Base-by-base conservation (phyloP, 345 rosid species). In the Mangifera indica region DNA sequence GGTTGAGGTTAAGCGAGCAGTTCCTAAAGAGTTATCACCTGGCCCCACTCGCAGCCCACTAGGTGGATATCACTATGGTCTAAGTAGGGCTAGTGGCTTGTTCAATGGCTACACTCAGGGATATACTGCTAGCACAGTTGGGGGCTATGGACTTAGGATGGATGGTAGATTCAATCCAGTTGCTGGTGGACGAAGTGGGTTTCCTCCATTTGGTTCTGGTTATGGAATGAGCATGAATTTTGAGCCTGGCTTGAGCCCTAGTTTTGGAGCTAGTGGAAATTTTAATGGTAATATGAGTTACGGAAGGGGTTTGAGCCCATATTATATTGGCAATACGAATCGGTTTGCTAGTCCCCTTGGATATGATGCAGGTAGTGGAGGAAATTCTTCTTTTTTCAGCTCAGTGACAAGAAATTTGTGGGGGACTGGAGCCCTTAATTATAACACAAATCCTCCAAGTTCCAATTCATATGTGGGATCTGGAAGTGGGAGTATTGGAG, bases 1-100 rank as follows among this genome's bases (percentile, higher is more conserved):
- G 89, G 91, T 89, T 7, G 95, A 89, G 81, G 95, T 89, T 55
- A 79, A 87, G 81, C 81, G 90, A 66, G 95, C 95, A 65, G 92
- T 89, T 68, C 95, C 95, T 54, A 89, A 89, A 80, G 95, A 89
- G 79, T 71, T 86, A 72, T 89, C 92, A 37, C 90, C 95, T 26
- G 89, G 90, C 77, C 90, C 91, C 18, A 84, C 79, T 72, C 92
- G 86, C 55, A 82, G 86, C 63, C 88, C 91, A 49, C 88, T 90
- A 56, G 84, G 88, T 74, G 92, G 92, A 53, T 89, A 84, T 78
- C 84, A 84, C 73, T 85, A 86, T 74, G 88, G 91, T 73, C 71
- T 85, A 63, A 80, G 78, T 73, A 87, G 94, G 69, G 85, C 79
- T 66, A 80, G 77, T 78, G 88, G 81, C 81, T 85, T 90, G 59